Percentiles rank a stretch among this genome's conserved stretches.
Evolutionary conservation across 352 stramenopile genomes (phyloP).

Genomic region (Phytophthora foliorum): DNA sequence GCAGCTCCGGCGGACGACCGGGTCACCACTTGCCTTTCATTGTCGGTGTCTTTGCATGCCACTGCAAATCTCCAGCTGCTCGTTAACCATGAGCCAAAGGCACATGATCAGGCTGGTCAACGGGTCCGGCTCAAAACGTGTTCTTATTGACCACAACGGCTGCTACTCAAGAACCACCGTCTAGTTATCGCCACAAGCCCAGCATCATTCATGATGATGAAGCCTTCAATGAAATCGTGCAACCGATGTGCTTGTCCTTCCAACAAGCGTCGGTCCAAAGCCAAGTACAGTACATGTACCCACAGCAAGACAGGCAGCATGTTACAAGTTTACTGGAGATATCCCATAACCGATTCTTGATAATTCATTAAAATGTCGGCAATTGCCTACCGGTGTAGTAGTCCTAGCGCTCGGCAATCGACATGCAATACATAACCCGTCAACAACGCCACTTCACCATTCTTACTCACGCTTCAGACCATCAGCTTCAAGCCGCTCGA

Average conservation of each 20-base stretch:
- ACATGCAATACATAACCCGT: conserved; percentile 10
- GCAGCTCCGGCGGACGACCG: conserved; percentile 8
- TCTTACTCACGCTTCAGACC: conserved; percentile 39
- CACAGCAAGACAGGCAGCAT: too few species aligned
- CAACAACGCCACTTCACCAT: conserved; percentile 1
- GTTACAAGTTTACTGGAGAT: too few species aligned
- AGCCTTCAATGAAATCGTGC: not conserved
- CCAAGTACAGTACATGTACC: too few species aligned
- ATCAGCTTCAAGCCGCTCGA: conserved; percentile 56
- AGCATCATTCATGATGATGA: not conserved
- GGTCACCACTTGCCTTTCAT: too few species aligned
- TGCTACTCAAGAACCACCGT: conserved; percentile 11
- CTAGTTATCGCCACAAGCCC: conserved; percentile 5
- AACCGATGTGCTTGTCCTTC: too few species aligned
- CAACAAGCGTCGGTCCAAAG: too few species aligned
- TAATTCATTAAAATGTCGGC: too few species aligned
- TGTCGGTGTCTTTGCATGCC: too few species aligned
- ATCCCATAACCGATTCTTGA: too few species aligned
- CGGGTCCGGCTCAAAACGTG: not conserved
- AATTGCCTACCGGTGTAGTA: too few species aligned
- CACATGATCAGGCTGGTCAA: not conserved
- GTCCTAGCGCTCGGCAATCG: conserved; percentile 5
- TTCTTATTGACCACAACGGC: conserved; percentile 4
- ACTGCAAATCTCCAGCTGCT: conserved; percentile 22
- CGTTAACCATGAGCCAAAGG: not conserved